A percentile compares a stretch with the other conserved stretches of the same genome.
phyloP scores from a whole-genome alignment of 2,329 filamentous ascomycete species.

The Graphilbum sp. region DNA sequence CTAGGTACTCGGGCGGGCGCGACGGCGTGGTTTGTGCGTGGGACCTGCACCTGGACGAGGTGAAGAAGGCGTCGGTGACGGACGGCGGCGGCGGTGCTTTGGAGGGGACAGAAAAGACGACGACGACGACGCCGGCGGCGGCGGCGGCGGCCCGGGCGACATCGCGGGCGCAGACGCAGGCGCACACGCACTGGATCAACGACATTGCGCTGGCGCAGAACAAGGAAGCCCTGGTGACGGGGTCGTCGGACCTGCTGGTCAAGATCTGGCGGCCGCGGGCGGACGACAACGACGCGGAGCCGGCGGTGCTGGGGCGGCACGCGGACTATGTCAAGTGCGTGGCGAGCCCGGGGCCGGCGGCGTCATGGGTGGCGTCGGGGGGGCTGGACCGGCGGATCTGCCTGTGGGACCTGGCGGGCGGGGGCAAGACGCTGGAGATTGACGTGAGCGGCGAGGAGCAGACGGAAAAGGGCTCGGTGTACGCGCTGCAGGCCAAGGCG shows the following conservation, averaged over 20 bases:
- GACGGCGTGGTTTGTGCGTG: constrained; percentile 94
- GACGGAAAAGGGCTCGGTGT: constrained; percentile 84
- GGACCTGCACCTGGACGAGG: constrained; percentile 63
- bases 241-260: constrained; percentile 85
- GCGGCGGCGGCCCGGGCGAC: constrained; percentile 21
- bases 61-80: not conserved
- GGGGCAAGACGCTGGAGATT: constrained; percentile 73
- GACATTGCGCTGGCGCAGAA: constrained; percentile 70
- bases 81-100: not conserved
- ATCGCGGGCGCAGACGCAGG: constrained; percentile 46
- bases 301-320: constrained; percentile 76
- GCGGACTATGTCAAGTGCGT: constrained; percentile 94
- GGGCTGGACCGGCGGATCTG: constrained; percentile 85
- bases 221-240: constrained; percentile 68
- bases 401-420: constrained; percentile 84
- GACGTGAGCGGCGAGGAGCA: constrained; percentile 71
- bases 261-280: constrained; percentile 76
- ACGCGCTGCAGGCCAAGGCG: constrained; percentile 67
- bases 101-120: constrained; percentile 2
- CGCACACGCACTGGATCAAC: constrained; percentile 94
- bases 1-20: constrained; percentile 83
- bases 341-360: constrained; percentile 48
- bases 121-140: constrained; percentile 12
- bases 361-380: constrained; percentile 81
- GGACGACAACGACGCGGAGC: constrained; percentile 46